A percentile compares a stretch with the other conserved stretches of the same genome.
Evolutionary conservation across 2,329 filamentous ascomycete genomes (phyloP).

Genomic region (Graphium sp.): DNA sequence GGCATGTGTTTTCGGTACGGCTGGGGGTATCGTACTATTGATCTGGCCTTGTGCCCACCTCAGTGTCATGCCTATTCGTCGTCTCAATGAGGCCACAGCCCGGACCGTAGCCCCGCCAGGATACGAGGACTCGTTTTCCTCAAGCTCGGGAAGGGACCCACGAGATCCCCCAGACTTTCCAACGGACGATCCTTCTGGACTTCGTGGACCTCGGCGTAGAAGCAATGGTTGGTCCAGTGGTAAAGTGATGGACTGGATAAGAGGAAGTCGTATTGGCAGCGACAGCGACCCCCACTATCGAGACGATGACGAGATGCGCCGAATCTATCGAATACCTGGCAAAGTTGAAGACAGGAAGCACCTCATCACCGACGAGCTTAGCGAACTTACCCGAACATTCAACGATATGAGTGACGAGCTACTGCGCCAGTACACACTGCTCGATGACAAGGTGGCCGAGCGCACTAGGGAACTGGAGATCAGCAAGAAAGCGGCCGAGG

Average conservation of each 20-base stretch:
- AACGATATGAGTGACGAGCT: constrained; percentile 91
- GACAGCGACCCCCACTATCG: too few species aligned
- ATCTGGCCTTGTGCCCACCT: constrained; percentile 68
- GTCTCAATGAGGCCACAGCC: constrained; percentile 58
- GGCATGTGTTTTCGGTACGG: constrained; percentile 71
- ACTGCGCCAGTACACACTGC: constrained; percentile 65
- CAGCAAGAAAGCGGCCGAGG: constrained; percentile 81
- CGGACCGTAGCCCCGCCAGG: constrained; percentile 54
- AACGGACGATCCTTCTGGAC: too few species aligned
- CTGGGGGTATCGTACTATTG: constrained; percentile 54
- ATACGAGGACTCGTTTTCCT: constrained; percentile 26
- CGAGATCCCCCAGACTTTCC: too few species aligned
- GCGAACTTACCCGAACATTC: constrained; percentile 70
- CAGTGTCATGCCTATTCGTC: constrained; percentile 63
- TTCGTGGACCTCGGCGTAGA: constrained; percentile 1
- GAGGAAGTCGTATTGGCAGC: constrained; percentile 12
- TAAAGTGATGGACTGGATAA: constrained; percentile 24
- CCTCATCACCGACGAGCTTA: constrained; percentile 66
- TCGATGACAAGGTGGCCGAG: constrained; percentile 73
- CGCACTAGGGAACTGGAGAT: constrained; percentile 72
- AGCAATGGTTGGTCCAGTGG: constrained; percentile 24
- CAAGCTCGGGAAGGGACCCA: background rate
- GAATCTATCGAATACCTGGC: constrained; percentile 66
- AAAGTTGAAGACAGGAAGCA: constrained; percentile 65
- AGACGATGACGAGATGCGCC: constrained; percentile 25